phyloP scores from a whole-genome alignment of 2,329 filamentous ascomycete species.

The Talaromyces sp. region DNA sequence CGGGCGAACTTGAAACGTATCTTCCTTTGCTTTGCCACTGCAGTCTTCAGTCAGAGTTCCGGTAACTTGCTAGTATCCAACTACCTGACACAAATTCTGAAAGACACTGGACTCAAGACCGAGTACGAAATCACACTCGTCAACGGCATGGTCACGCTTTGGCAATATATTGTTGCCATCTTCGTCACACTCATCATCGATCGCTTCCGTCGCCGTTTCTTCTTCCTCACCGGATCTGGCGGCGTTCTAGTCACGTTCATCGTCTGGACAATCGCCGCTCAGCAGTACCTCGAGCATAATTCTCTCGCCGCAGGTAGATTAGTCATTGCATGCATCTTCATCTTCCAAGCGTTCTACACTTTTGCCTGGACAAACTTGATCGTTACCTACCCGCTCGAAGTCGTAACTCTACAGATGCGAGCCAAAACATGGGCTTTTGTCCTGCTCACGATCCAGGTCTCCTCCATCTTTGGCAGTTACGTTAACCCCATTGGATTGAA shows the following conservation, averaged over 20 bases:
- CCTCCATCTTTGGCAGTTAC: conserved; percentile 25
- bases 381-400: conserved; percentile 45
- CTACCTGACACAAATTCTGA: conserved; percentile 38
- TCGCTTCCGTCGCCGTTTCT: conserved; percentile 35
- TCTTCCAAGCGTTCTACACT: conserved; percentile 44
- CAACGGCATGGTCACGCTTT: conserved; percentile 37
- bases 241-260: conserved; percentile 40
- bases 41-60: conserved; percentile 42
- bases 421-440: conserved; percentile 45
- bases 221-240: conserved; percentile 42
- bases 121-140: conserved; percentile 42
- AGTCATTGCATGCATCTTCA: conserved; percentile 44
- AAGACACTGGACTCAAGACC: conserved; percentile 38
- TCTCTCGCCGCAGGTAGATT: conserved; percentile 31
- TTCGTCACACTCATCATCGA: conserved; percentile 38
- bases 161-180: conserved; percentile 45
- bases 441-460: conserved; percentile 34
- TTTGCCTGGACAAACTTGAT: conserved; percentile 46
- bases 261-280: conserved; percentile 50
- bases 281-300: conserved; percentile 36
- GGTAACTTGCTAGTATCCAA: conserved; percentile 45
- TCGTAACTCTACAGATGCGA: conserved; percentile 44
- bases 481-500: conserved; percentile 28
- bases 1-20: conserved; percentile 42
- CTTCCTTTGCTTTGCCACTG: conserved; percentile 40